A percentile compares a stretch with the other conserved stretches of the same genome.
Conservation (phyloP, 768 basidiomycete genomes). For the Hypsizygus marmoreus region DNA sequence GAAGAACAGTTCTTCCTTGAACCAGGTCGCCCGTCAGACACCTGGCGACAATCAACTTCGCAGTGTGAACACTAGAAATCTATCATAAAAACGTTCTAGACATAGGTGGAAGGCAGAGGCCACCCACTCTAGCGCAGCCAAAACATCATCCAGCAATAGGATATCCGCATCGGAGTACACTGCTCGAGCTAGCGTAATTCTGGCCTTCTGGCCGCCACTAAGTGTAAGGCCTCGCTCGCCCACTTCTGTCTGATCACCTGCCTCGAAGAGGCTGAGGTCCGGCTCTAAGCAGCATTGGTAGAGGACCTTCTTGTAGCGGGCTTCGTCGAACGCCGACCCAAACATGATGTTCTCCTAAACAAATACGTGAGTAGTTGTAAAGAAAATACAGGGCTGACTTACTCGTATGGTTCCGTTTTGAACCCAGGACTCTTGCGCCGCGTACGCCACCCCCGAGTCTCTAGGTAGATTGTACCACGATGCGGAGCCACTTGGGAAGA, state of each 20-base stretch:
- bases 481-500: constrained; percentile 44
- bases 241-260: constrained; percentile 64
- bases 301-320: constrained; percentile 74
- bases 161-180: constrained; percentile 53
- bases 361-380: not conserved
- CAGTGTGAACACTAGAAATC: constrained; percentile 57
- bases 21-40: constrained; percentile 83
- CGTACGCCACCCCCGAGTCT: constrained; percentile 69
- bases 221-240: constrained; percentile 67
- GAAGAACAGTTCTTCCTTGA: constrained; percentile 71
- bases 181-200: constrained; percentile 45
- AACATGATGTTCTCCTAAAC: constrained; percentile 77
- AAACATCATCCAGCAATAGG: constrained; percentile 70
- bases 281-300: constrained; percentile 69
- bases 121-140: constrained; percentile 58
- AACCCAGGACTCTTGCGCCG: constrained; percentile 84
- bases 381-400: not conserved
- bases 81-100: constrained; percentile 4
- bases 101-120: not conserved
- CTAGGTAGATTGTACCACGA: constrained; percentile 75
- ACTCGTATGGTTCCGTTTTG: constrained; percentile 75
- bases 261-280: constrained; percentile 68
- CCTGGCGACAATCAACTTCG: constrained; percentile 75
- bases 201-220: constrained; percentile 50
- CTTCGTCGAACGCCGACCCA: constrained; percentile 71